Evolutionary conservation across 108 stramenopile species (phyloP), one percentile per base, ranked within the genome.

Genomic region (Skeletonema menzelii): DNA sequence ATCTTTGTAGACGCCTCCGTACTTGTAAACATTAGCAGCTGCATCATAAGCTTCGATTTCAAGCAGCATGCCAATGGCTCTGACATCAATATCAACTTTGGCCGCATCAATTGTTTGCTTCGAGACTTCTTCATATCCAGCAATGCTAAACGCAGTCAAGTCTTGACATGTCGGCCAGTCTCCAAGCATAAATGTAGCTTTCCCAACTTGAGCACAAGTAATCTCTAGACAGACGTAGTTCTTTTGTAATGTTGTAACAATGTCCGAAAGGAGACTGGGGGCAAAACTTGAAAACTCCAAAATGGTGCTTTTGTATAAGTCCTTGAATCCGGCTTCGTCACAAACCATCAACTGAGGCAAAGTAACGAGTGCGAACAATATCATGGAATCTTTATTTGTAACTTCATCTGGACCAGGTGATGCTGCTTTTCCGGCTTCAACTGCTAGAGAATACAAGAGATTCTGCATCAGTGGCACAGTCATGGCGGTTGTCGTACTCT

Each of bases 391-490:
- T 37, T 10, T 2, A 37, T 1, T 37, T 8, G 10, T 12, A 20
- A 1, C 5, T 53, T 10, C 5, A 20, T 22, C 20, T 22, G 22
- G 0, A n/a, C n/a, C 46, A 19, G 46, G 46, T 6, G 5, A 6
- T n/a, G 46, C 20, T 1, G 5, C 46, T 47, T 47, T 53, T 5
- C 8, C 22, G 2, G 49, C 49, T 53, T 4, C 49, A 10, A 87
- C 47, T 1, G 86, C 77, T 5, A 90, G 58, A 28, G 87, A 70
- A 44, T 86, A 87, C 44, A 90, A 44, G 59, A 87, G 83, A 15
- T 79, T 86, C 69, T 90, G 89, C 5, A 88, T 81, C 37, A 90
- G 63, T 1, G 85, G 83, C 5, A 86, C 67, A 31, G 83, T 87
- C 82, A 86, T 84, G 30, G 68, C 59, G 7, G 66, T 57, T 24